Evolutionary conservation across 2,329 filamentous ascomycete species (phyloP), one percentile per base, ranked within the genome.

Genomic region (Beauveria rudraprayagi): DNA sequence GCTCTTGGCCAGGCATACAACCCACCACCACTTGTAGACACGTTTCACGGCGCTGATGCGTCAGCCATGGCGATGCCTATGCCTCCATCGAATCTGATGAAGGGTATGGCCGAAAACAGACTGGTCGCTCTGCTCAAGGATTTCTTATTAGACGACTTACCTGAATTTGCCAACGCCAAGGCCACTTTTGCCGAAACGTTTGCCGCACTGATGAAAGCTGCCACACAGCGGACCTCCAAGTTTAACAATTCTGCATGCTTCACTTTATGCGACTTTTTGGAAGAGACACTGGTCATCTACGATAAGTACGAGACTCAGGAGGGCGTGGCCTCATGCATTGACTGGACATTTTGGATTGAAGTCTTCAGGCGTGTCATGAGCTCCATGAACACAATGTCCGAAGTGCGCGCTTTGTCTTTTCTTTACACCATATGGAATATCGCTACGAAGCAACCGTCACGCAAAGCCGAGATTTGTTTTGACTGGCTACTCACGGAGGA

Each of bases 331-430:
- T 70, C 71, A 64, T 81, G 87, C 56, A 73, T 92, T 46, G 85
- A 93, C 71, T 95, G 91, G 88, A 72, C 81, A 0, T 96, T 97
- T 71, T 96, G 92, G 92, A 78, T 94, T 46, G 82, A 87, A 0
- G 91, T 93, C 5, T 92, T 85, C 73, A 85, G 83, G 72, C 84
- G 85, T 70, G 92, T 96, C 78, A 80, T 92, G 68, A 80, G 86
- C 63, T 94, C 91, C 61, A 85, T 93, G 67, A 95, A 96, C 72
- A 92, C 90, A 44, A 90, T 95, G 79, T 94, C 91, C 0, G 92
- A 96, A 73, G 89, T 96, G 64, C 86, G 92, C 56, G 80, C 95
- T 19, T 85, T 94, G 64, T 87, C 91, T 3, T 90, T 96, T 69
- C 74, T 96, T 55, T 96, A 88, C 72, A 84, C 85, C 26, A 80